Evolutionary conservation across 163 green algal genomes (phyloP).

Genomic region (Scenedesmus sp.): DNA sequence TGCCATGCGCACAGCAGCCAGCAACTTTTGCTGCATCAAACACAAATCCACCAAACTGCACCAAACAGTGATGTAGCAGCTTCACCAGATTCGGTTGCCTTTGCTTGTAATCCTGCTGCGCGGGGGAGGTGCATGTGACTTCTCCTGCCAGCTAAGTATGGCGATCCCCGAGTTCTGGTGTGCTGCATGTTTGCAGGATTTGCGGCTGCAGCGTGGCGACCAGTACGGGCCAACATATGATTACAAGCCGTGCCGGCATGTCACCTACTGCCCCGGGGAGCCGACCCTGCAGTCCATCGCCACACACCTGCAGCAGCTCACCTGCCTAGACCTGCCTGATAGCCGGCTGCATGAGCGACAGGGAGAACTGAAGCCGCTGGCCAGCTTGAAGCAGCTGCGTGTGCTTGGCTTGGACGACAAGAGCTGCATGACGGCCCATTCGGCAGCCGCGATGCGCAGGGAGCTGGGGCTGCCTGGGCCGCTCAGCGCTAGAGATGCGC

Average conservation of each 20-base stretch:
- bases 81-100: too few relatives aligned
- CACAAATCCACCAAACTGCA: too few relatives aligned
- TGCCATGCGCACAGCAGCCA: background rate
- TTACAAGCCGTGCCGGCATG: background rate
- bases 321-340: background rate
- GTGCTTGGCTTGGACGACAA: background rate
- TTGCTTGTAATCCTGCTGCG: too few relatives aligned
- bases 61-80: too few relatives aligned
- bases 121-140: too few relatives aligned
- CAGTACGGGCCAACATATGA: background rate
- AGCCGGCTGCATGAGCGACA: background rate
- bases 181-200: background rate
- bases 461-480: background rate
- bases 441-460: background rate
- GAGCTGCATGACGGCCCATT: background rate
- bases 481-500: background rate
- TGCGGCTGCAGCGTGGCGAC: background rate
- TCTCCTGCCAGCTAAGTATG: background rate
- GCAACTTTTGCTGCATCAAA: too few relatives aligned
- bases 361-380: background rate
- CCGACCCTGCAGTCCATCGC: background rate
- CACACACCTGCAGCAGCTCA: background rate
- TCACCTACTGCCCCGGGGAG: background rate
- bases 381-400: background rate
- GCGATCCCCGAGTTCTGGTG: background rate